These are phyloP conservation scores for Limnanthes douglasii DNA, from an alignment of 345 rosid genomes.

Conservation along the genomic window DNA sequence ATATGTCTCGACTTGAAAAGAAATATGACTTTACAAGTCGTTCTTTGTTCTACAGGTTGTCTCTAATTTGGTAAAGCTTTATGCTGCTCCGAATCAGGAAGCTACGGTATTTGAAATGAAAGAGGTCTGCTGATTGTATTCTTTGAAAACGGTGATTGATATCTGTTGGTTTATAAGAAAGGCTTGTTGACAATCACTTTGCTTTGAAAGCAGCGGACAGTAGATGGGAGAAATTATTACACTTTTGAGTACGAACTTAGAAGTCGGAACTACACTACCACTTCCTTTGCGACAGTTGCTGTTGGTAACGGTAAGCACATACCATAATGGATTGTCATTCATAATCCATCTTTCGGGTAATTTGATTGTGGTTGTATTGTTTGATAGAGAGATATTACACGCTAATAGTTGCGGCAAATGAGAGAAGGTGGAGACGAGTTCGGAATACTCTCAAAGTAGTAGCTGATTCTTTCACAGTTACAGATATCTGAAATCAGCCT, in stretches of 20 bases:
- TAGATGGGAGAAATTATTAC: conserved; percentile 65
- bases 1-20: background rate
- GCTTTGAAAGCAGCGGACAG: conserved; percentile 33
- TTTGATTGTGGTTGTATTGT: background rate
- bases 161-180: background rate
- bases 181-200: background rate
- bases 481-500: conserved; percentile 47
- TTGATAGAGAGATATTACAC: conserved; percentile 60
- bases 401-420: conserved; percentile 53
- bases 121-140: conserved; percentile 69
- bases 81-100: conserved; percentile 63
- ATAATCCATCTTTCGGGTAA: too few relatives aligned
- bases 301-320: conserved; percentile 42
- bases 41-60: conserved; percentile 29
- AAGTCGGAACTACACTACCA: conserved; percentile 48
- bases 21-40: background rate
- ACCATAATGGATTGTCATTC: too few relatives aligned
- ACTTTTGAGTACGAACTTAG: conserved; percentile 61
- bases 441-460: conserved; percentile 57
- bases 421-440: conserved; percentile 52
- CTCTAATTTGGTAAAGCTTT: conserved; percentile 35
- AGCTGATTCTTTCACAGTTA: conserved; percentile 60
- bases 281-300: conserved; percentile 64
- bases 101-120: conserved; percentile 42
- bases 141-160: too few relatives aligned